phyloP scores from a whole-genome alignment of 192 early-diverging fungal genomes.

The Gaertneriomyces semiglobifer region DNA sequence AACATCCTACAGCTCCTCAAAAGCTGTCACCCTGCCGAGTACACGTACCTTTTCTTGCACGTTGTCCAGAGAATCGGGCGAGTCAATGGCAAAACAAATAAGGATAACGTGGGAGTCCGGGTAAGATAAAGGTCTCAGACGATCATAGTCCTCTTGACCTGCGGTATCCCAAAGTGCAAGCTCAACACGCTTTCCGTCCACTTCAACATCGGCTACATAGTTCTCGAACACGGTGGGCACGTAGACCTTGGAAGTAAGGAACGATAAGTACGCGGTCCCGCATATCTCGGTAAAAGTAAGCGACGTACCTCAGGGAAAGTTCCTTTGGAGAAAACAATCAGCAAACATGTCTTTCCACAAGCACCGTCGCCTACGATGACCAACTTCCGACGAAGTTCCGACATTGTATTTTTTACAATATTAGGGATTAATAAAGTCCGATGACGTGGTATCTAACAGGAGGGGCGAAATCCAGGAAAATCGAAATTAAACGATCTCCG shows the following conservation, averaged over 20 bases:
- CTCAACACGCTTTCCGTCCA: conserved; percentile 81
- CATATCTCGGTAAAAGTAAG: no score
- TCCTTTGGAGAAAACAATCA: conserved; percentile 46
- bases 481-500: no score
- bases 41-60: conserved; percentile 63
- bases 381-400: conserved; percentile 77
- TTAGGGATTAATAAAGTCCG: no score
- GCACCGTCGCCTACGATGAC: conserved; percentile 94
- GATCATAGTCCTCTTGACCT: conserved; percentile 95
- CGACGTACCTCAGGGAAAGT: conserved; percentile 37
- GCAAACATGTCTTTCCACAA: conserved; percentile 87
- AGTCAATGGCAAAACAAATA: conserved; percentile 87
- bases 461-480: no score
- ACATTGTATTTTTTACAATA: conserved; percentile 20
- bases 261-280: not conserved
- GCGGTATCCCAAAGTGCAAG: conserved; percentile 97
- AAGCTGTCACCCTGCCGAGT: no score
- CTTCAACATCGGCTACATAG: conserved; percentile 83
- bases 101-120: conserved; percentile 89
- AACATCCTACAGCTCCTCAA: no score
- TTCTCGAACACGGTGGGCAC: conserved; percentile 79
- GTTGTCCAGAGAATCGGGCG: conserved; percentile 73
- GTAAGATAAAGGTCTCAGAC: conserved; percentile 87
- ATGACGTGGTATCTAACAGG: no score
- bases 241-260: conserved; percentile 33